A percentile compares a stretch with the other conserved stretches of the same genome.
Conservation (phyloP, 495 filamentous ascomycete species). For the Aspergillus bridgeri region DNA sequence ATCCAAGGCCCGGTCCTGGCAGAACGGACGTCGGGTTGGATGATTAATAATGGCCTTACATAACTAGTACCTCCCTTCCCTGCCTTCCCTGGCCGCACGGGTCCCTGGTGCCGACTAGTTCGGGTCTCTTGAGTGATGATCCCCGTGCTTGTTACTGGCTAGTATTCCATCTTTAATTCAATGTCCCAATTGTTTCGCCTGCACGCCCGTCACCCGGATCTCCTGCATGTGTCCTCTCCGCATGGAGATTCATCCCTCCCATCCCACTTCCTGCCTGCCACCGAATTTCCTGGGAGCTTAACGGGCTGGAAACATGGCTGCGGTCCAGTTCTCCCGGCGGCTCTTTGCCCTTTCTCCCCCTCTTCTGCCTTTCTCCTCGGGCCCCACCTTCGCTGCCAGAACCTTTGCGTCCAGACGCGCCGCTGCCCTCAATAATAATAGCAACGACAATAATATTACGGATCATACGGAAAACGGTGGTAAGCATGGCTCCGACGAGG, state of each 20-base stretch:
- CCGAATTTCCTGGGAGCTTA: background rate
- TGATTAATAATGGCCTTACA: too few species aligned
- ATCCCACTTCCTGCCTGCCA: background rate
- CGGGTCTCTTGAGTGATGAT: conserved; percentile 16
- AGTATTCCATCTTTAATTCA: conserved; percentile 17
- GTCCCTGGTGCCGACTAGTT: conserved; percentile 3
- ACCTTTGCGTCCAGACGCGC: conserved; percentile 21
- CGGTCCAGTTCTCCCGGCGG: background rate
- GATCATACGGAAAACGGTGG: conserved; percentile 33
- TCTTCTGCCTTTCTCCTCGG: conserved; percentile 6
- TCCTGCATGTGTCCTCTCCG: background rate
- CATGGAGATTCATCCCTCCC: too few species aligned
- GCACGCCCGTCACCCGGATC: background rate
- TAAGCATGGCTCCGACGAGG: too few species aligned
- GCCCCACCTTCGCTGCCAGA: conserved; percentile 12
- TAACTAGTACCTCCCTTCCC: background rate
- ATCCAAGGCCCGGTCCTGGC: background rate
- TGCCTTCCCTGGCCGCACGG: background rate
- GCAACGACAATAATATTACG: conserved; percentile 6
- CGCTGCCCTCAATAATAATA: conserved; percentile 12
- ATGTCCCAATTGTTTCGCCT: conserved; percentile 14
- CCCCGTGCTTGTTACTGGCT: conserved; percentile 15
- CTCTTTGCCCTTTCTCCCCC: conserved; percentile 6
- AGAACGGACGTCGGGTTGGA: too few species aligned
- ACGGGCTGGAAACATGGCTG: background rate